Evolutionary conservation across 495 filamentous ascomycete genomes (phyloP).

Genomic region (Hypoxylon trugodes): DNA sequence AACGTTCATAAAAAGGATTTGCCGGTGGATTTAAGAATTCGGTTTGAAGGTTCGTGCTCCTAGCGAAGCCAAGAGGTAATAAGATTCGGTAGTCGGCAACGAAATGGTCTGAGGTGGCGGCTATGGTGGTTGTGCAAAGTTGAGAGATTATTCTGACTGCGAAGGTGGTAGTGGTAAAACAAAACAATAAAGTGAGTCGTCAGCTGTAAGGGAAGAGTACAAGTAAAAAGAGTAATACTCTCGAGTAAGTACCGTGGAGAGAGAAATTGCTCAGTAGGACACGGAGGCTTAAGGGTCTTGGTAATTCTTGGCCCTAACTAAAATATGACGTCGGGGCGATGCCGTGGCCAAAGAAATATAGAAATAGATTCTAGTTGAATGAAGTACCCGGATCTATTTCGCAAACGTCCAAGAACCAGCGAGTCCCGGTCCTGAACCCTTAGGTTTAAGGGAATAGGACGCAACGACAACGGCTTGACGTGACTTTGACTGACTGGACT

Average conservation of each 20-base stretch:
- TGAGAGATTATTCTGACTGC: constrained; percentile 12
- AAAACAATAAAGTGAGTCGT: background rate
- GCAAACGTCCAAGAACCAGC: constrained; percentile 25
- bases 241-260: background rate
- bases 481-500: too few species aligned
- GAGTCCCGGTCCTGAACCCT: constrained; percentile 18
- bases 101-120: constrained; percentile 21
- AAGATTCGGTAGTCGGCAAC: constrained; percentile 12
- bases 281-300: constrained; percentile 40
- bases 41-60: constrained; percentile 1
- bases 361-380: constrained; percentile 19
- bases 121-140: constrained; percentile 19
- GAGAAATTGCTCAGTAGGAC: constrained; percentile 28
- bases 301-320: constrained; percentile 39
- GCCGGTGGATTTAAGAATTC: constrained; percentile 2
- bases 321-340: constrained; percentile 39
- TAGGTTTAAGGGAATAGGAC: background rate
- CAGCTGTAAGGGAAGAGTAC: constrained; percentile 11
- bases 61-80: constrained; percentile 13
- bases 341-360: constrained; percentile 20
- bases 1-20: constrained; percentile 1
- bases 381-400: constrained; percentile 5
- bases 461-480: too few species aligned
- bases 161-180: constrained; percentile 2
- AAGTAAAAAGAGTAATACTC: background rate